A percentile compares a stretch with the other conserved stretches of the same genome.
phyloP scores from a whole-genome alignment of 306 rosid genomes.

The Luffa acutangula region DNA sequence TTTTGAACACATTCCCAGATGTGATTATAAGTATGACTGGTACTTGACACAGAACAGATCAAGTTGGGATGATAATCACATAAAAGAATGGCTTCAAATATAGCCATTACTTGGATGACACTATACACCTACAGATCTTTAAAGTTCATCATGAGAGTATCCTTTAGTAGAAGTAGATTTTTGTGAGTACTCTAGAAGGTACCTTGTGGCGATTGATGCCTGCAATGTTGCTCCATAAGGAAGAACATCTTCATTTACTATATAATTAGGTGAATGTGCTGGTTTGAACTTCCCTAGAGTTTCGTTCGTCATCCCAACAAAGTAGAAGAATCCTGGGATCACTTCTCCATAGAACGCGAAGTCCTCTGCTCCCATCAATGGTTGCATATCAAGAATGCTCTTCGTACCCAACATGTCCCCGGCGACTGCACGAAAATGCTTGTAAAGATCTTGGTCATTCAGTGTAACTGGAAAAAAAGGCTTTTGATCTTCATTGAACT shows the following conservation, averaged over 20 bases:
- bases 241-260: conserved; percentile 32
- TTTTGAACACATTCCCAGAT: not conserved
- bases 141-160: not conserved
- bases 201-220: conserved; percentile 28
- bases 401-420: conserved; percentile 19
- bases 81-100: not conserved
- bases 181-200: conserved; percentile 14
- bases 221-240: conserved; percentile 43
- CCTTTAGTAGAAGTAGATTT: not conserved
- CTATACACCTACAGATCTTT: not conserved
- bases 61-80: not conserved
- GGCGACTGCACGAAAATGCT: conserved; percentile 20
- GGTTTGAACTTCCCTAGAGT: conserved; percentile 11
- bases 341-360: conserved; percentile 30
- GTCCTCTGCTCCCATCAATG: conserved; percentile 35
- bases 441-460: conserved; percentile 27
- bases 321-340: conserved; percentile 29
- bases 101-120: not conserved
- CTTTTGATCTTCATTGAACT: conserved; percentile 9
- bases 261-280: conserved; percentile 25
- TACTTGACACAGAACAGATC: not conserved
- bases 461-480: conserved; percentile 23
- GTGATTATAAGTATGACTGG: not conserved
- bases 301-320: conserved; percentile 29
- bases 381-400: conserved; percentile 17